phyloP scores from a whole-genome alignment of 2,329 filamentous ascomycete genomes.

The Aspergillus ruber region DNA sequence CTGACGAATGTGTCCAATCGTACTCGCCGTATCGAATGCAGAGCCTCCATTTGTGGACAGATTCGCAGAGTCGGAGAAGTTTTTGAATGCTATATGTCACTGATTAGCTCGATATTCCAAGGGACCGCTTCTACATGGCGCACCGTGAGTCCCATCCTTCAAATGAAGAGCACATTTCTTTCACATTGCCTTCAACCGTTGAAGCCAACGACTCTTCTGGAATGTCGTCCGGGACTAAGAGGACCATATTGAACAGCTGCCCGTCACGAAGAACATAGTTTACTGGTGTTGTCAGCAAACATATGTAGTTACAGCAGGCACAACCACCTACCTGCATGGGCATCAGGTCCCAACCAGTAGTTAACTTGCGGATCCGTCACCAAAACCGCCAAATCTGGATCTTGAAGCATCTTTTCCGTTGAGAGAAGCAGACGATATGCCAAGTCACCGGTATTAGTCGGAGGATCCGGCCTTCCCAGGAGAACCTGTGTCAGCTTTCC shows the following conservation, averaged over 20 bases:
- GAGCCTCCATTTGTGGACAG: conserved; percentile 56
- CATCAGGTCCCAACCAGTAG: conserved; percentile 49
- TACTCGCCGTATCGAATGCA: conserved; percentile 51
- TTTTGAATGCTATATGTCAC: conserved; percentile 43
- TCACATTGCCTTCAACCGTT: conserved; percentile 44
- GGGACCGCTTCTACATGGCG: not conserved
- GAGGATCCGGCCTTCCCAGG: conserved; percentile 40
- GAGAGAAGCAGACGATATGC: conserved; percentile 50
- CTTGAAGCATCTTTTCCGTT: conserved; percentile 42
- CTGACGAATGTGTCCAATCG: conserved; percentile 53
- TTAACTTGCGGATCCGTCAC: conserved; percentile 45
- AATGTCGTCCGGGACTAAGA: conserved; percentile 59
- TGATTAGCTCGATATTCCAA: not conserved
- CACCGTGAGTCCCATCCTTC: conserved; percentile 52
- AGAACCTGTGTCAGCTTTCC: conserved; percentile 38
- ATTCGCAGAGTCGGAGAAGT: conserved; percentile 51
- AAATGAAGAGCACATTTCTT: conserved; percentile 50
- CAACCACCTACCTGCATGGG: conserved; percentile 35
- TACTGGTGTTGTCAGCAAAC: conserved; percentile 23
- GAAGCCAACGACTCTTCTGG: conserved; percentile 46
- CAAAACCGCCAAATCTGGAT: conserved; percentile 41
- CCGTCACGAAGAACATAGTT: conserved; percentile 56
- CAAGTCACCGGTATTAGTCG: conserved; percentile 49
- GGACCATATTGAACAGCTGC: conserved; percentile 44
- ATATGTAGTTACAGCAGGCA: not conserved